Conservation (phyloP, 345 rosid species). For the Eucalyptus caleyi region DNA sequence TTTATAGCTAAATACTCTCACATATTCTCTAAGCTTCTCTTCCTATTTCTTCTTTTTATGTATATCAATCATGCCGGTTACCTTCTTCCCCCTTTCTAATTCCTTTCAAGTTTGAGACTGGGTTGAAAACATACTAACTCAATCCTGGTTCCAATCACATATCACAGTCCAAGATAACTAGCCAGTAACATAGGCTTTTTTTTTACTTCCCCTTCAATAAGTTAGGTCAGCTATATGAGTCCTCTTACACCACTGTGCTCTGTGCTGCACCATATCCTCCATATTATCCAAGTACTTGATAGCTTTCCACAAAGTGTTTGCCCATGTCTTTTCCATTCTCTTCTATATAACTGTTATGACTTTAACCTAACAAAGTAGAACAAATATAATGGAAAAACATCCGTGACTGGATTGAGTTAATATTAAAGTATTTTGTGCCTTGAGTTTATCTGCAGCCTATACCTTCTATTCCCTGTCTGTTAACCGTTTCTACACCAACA, state of each 20-base stretch:
- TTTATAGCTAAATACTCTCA: neutral
- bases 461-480: neutral
- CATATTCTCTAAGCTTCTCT: neutral
- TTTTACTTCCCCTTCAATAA: neutral
- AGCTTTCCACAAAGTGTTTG: neutral
- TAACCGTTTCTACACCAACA: neutral
- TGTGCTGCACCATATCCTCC: neutral
- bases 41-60: neutral
- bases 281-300: neutral
- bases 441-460: neutral
- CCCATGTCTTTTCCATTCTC: neutral
- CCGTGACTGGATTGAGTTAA: neutral
- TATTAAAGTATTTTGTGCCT: neutral
- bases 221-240: neutral
- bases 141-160: neutral
- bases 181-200: neutral
- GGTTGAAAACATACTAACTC: neutral
- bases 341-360: neutral
- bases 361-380: neutral
- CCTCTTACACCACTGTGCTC: neutral
- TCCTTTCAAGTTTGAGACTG: neutral
- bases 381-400: neutral
- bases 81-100: neutral
- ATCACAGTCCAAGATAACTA: neutral
- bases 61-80: neutral